These are phyloP conservation scores for Colletotrichum ledebouriae DNA, from an alignment of 2,329 filamentous ascomycete genomes.

Conservation along the genomic window DNA sequence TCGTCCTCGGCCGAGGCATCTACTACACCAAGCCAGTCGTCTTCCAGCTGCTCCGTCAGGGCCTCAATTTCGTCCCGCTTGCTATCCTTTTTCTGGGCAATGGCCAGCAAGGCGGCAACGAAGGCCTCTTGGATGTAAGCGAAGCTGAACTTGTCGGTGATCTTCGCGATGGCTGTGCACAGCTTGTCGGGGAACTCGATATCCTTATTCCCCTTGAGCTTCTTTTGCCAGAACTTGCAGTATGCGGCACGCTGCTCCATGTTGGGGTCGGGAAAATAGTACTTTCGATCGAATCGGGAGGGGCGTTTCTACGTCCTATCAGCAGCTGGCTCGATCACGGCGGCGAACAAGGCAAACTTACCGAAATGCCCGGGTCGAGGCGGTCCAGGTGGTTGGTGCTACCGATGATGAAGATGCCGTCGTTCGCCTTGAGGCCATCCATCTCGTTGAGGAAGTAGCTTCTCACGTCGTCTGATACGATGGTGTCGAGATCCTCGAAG, in stretches of 20 bases:
- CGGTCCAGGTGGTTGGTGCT: conserved; percentile 76
- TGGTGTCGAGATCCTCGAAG: conserved; percentile 79
- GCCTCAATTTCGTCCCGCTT: conserved; percentile 47
- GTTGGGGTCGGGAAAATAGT: conserved; percentile 71
- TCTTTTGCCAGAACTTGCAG: conserved; percentile 72
- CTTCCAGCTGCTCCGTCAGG: conserved; percentile 49
- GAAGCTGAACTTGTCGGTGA: conserved; percentile 76
- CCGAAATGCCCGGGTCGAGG: conserved; percentile 74
- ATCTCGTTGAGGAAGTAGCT: conserved; percentile 82
- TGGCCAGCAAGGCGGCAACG: conserved; percentile 71
- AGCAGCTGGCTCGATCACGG: background rate
- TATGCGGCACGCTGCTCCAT: conserved; percentile 69
- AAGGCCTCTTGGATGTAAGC: conserved; percentile 80
- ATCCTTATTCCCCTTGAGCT: conserved; percentile 67
- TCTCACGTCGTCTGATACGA: conserved; percentile 71
- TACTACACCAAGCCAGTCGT: conserved; percentile 55
- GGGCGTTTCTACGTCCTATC: conserved; percentile 65
- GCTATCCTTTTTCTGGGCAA: conserved; percentile 57
- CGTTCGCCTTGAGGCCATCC: conserved; percentile 77
- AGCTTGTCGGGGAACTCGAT: conserved; percentile 73
- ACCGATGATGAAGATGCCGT: conserved; percentile 78
- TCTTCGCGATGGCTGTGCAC: conserved; percentile 69
- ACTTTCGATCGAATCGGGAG: conserved; percentile 76
- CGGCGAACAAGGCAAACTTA: conserved; percentile 46
- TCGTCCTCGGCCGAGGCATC: conserved; percentile 45